Percentiles rank a stretch among this genome's conserved stretches.
Conservation (phyloP, 2,329 filamentous ascomycete species). For the Leptosphaerulina australis region DNA sequence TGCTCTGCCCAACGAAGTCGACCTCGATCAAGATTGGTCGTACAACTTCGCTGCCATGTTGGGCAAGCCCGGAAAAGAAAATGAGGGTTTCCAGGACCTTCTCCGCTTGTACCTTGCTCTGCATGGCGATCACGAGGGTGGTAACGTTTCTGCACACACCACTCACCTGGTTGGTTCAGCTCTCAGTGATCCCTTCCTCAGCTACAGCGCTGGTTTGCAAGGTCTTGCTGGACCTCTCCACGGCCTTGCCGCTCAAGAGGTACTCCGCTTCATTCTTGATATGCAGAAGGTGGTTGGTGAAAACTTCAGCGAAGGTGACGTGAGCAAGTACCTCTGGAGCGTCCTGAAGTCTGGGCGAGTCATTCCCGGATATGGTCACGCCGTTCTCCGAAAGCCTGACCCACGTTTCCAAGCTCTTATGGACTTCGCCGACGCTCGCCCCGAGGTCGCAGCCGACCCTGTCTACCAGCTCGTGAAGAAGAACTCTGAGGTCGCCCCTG, state of each 20-base stretch:
- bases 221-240: slow-evolving; percentile 94
- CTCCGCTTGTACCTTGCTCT: slow-evolving; percentile 92
- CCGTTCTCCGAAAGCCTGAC: slow-evolving; percentile 94
- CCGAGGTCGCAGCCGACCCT: slow-evolving; percentile 83
- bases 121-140: slow-evolving; percentile 97
- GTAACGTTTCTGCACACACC: slow-evolving; percentile 94
- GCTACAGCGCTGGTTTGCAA: slow-evolving; percentile 93
- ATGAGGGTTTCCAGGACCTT: slow-evolving; percentile 94
- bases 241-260: slow-evolving; percentile 93
- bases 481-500: slow-evolving; percentile 89
- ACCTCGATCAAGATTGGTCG: slow-evolving; percentile 90
- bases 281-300: slow-evolving; percentile 89
- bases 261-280: slow-evolving; percentile 93
- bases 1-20: slow-evolving; percentile 75
- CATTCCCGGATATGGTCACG: slow-evolving; percentile 93
- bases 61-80: slow-evolving; percentile 83
- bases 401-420: slow-evolving; percentile 96
- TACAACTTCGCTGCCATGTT: slow-evolving; percentile 99
- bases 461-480: slow-evolving; percentile 93
- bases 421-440: slow-evolving; percentile 86
- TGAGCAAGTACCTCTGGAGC: slow-evolving; percentile 88
- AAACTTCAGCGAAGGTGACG: slow-evolving; percentile 77
- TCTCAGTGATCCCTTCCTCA: slow-evolving; percentile 91
- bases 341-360: slow-evolving; percentile 94
- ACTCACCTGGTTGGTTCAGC: slow-evolving; percentile 96